Percentiles rank a stretch among this genome's conserved stretches.
Conservation (phyloP, 2,329 filamentous ascomycete genomes). For the Ophiostoma ulmi region DNA sequence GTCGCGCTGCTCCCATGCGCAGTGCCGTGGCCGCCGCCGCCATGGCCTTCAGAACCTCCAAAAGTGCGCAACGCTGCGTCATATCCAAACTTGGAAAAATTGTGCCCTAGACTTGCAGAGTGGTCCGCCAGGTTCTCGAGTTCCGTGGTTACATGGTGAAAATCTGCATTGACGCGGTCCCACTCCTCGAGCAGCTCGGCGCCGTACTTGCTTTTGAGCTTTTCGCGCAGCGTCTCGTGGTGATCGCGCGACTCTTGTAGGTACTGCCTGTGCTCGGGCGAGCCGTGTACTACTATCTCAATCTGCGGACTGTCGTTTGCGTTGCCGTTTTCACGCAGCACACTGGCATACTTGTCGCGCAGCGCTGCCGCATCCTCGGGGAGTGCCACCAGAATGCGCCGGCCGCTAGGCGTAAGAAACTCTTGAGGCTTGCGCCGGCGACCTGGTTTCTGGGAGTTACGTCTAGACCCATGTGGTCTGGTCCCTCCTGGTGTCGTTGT, state of each 20-base stretch:
- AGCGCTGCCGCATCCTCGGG: conserved; percentile 52
- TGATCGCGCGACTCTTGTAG: conserved; percentile 49
- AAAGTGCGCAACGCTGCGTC: conserved; percentile 51
- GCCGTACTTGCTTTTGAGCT: conserved; percentile 46
- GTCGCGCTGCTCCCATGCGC: background rate
- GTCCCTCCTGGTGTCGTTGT: conserved; percentile 10
- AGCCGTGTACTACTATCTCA: conserved; percentile 56
- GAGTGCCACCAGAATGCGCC: conserved; percentile 51
- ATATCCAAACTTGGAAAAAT: conserved; percentile 60
- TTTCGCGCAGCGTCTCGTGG: conserved; percentile 45
- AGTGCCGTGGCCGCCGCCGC: conserved; percentile 13
- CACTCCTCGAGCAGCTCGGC: conserved; percentile 49
- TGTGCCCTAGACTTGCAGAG: conserved; percentile 47
- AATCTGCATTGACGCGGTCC: conserved; percentile 49
- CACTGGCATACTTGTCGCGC: conserved; percentile 39
- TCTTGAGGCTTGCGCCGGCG: conserved; percentile 43
- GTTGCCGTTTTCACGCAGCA: conserved; percentile 25
- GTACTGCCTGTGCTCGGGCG: conserved; percentile 42
- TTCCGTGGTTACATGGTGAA: conserved; percentile 49
- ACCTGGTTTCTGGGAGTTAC: conserved; percentile 10
- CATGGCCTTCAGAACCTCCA: conserved; percentile 30
- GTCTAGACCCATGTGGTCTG: background rate
- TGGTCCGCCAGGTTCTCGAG: conserved; percentile 51
- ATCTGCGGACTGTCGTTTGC: conserved; percentile 37
- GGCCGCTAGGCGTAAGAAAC: conserved; percentile 52